These are phyloP conservation scores for Xylaria venustula DNA, from an alignment of 495 filamentous ascomycete genomes.

Conservation along the genomic window DNA sequence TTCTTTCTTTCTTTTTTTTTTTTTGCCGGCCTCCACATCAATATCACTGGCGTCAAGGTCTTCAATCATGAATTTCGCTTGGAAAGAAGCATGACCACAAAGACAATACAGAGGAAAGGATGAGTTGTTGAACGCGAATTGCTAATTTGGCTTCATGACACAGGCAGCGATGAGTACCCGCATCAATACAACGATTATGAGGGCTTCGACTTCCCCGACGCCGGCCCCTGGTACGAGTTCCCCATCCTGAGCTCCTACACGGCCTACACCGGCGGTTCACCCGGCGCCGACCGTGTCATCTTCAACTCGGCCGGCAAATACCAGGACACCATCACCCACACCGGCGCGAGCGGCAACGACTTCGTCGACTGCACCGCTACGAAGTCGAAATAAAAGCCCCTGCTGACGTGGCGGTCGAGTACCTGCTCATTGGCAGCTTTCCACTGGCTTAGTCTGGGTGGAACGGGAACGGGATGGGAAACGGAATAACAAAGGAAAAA, in stretches of 20 bases:
- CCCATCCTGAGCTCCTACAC: conserved; percentile 57
- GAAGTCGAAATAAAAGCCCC: background rate
- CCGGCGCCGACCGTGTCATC: conserved; percentile 70
- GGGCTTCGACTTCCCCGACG: conserved; percentile 62
- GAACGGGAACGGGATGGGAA: background rate
- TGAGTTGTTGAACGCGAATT: too few species aligned
- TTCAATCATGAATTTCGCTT: too few species aligned
- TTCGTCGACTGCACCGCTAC: conserved; percentile 55
- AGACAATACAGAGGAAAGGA: too few species aligned
- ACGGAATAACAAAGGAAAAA: background rate
- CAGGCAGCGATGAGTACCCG: conserved; percentile 55
- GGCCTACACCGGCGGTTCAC: conserved; percentile 62
- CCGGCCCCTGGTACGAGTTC: conserved; percentile 66
- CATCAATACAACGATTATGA: conserved; percentile 75
- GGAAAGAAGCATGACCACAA: too few species aligned
- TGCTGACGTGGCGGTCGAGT: background rate
- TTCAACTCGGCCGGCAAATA: conserved; percentile 54
- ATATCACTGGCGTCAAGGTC: too few species aligned
- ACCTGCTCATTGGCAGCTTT: background rate
- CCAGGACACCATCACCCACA: conserved; percentile 66
- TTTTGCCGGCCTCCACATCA: too few species aligned
- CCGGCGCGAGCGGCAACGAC: conserved; percentile 62
- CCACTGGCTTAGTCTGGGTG: background rate
- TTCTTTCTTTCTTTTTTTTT: too few species aligned
- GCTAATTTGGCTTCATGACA: background rate